Base-by-base conservation (phyloP, 495 filamentous ascomycete species). In the Neurospora sp. region DNA sequence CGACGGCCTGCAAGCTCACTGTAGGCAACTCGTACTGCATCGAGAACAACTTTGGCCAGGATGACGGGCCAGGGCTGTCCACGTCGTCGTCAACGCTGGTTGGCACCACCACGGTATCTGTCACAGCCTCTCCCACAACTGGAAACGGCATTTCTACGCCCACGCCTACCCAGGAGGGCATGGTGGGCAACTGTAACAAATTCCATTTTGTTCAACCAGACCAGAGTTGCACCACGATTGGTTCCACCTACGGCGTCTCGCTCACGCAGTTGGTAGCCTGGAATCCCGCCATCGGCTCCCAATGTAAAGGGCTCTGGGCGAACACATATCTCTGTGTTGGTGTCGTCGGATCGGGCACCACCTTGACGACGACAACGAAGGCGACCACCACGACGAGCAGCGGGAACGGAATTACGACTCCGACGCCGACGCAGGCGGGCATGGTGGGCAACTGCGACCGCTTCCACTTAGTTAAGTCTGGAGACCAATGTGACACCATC, bases 401-500 rank as follows among this genome's bases (percentile, higher is more conserved):
- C 22, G 70, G 40, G 31, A 73, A 68, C 44, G 65, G 72, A 1
- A 72, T 74, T 42, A 44, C 72, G 12, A 78, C 79, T 4, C 75
- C 81, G 17, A 59, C 72, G 38, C 82, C 82, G n/a, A 78, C 74
- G 22, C 79, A 80, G 78, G 76, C 81, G 8, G 80, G 80, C 69
- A 81, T 81, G 68, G 75, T 78, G 37, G 70, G 35, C 45, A 79
- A 79, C 73, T 87, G 85, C 78, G 73, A 81, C 65, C 70, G 78
- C 48, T 87, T 83, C 74, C 79, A 83, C 74, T 73, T 80, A 16
- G 81, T 86, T 10, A 40, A 71, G 8, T 44, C 68, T 8, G 83
- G 82, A 41, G 85, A 87, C 69, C 78, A 76, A 75, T 88, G 85
- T 75, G 73, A 35, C 31, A 75, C 75, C 65, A 79, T 88, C 59